Evolutionary conservation across 2,329 filamentous ascomycete species (phyloP), one percentile per base, ranked within the genome.

Genomic region (Fusarium poae): DNA sequence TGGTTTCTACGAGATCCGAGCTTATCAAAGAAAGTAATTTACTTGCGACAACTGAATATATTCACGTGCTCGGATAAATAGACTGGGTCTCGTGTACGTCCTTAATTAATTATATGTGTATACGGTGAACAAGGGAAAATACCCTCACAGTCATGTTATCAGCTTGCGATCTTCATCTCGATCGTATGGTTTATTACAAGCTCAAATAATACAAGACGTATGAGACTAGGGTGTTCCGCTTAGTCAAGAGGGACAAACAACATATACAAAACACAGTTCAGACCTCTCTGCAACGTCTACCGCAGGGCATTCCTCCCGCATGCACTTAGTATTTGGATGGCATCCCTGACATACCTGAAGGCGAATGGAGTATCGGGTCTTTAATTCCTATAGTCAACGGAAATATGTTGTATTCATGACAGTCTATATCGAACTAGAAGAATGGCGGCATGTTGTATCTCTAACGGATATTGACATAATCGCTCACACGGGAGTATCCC

Each of bases 361-460:
- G 3, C 13, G 21, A 4, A 34, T 50, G 48, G 48, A 37, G 23
- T 15, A 27, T 40, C 18, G 32, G 48, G 48, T n/a, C 18, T 50
- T 39, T 21, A 15, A 13, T 18, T 10, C 39, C 23, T 39, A 50
- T 50, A 40, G 12, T 50, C 23, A 27, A 39, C 23, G 34, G 48
- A 39, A 50, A 35, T 50, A 50, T 20, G 23, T 27, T 35, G 18
- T n/a, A 23, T 27, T 35, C n/a, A 21, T 37, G 35, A 25, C 16
- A 32, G 6, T 25, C 18, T 49, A 35, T 16, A 23, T 25, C 23
- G 21, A 18, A 18, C 21, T 18, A 43, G 23, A 43, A 12, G 35
- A 35, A 50, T 18, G 46, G 46, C 27, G 32, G 18, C 9, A 27
- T 50, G 46, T 50, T 50, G 46, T 50, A 50, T 50, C 48, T 50